Base-by-base conservation (phyloP, 225 moss, liverwort and hornwort species). In the Pseudisothecium myosuroides region DNA sequence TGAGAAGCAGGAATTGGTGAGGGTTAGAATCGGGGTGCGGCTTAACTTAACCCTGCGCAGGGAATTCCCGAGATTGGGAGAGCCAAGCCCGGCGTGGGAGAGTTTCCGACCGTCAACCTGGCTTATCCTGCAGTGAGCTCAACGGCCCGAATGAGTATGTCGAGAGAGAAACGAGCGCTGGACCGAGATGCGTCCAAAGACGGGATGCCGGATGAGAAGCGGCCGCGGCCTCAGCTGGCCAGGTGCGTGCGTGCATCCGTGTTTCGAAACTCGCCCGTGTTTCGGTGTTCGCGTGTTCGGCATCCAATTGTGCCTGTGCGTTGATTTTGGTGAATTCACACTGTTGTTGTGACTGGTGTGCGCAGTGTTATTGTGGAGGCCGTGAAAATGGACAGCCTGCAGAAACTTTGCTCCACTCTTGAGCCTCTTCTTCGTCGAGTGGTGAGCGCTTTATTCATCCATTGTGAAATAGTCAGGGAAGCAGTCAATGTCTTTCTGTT, bases 351-450 rank as follows among this genome's bases (percentile, higher is more conserved):
- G 65, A 7, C 36, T 64, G 47, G 39, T 90, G 74, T 78, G 39
- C 90, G 90, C 94, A 95, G 95, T 89, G 97, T 95, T 23, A 95
- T 97, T 67, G 95, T 96, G 49, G 97, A 97, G 52, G 97, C 95
- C 31, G 94, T 97, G 89, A 97, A 94, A 91, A 93, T 95, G 95
- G 97, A 96, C 80, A 95, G 95, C 85, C 88, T 97, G 59, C 97
- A 96, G 86, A 97, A 96, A 65, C 86, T 97, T n/a, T 97, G 94
- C 85, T 96, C 97, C 23, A 97, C 93, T 47, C 75, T 97, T 29
- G 97, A 97, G 90, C 97, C 97, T 64, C 85, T 97, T 24, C 93
- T 97, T 52, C 95, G 97, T 31, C 92, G 89, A 90, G 97, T 97
- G 93, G 97, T 95, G 49, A 92, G 95, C 72, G 16, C 58, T 80